A percentile compares a stretch with the other conserved stretches of the same genome.
Evolutionary conservation across 768 basidiomycete genomes (phyloP).

Genomic region (Leccinum boreale): DNA sequence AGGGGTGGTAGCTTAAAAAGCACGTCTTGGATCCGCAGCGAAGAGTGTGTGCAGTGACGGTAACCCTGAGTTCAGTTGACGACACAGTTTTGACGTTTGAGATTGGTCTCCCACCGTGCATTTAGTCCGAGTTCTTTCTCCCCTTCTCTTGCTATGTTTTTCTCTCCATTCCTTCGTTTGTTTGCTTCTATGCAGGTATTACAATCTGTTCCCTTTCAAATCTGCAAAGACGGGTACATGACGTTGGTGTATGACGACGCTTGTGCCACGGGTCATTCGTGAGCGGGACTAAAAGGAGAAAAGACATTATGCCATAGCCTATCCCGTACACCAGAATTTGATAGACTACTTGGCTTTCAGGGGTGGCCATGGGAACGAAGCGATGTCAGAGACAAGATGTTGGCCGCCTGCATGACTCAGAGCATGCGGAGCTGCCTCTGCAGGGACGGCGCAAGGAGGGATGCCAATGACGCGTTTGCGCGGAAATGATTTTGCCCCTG

Average conservation of each 20-base stretch:
- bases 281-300: slow-evolving; percentile 23
- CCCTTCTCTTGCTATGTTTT: slow-evolving; percentile 34
- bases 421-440: slow-evolving; percentile 48
- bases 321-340: slow-evolving; percentile 48
- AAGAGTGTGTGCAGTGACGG: neutral
- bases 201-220: neutral
- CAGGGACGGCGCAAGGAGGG: slow-evolving; percentile 24
- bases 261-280: neutral
- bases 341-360: slow-evolving; percentile 50
- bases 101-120: slow-evolving; percentile 61
- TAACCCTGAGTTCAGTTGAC: slow-evolving; percentile 62
- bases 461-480: slow-evolving; percentile 45
- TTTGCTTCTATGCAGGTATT: slow-evolving; percentile 37
- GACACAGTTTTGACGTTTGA: slow-evolving; percentile 54
- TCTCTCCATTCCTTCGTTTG: slow-evolving; percentile 43
- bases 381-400: slow-evolving; percentile 59
- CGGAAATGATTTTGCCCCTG: slow-evolving; percentile 6
- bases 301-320: neutral
- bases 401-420: slow-evolving; percentile 69
- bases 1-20: slow-evolving; percentile 71
- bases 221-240: neutral
- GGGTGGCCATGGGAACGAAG: slow-evolving; percentile 32
- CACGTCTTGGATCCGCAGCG: slow-evolving; percentile 47
- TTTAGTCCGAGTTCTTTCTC: slow-evolving; percentile 55
- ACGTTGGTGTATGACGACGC: neutral